Evolutionary conservation across 164 flowering plant genomes (phyloP).

Genomic region (Amborella trichopoda): DNA sequence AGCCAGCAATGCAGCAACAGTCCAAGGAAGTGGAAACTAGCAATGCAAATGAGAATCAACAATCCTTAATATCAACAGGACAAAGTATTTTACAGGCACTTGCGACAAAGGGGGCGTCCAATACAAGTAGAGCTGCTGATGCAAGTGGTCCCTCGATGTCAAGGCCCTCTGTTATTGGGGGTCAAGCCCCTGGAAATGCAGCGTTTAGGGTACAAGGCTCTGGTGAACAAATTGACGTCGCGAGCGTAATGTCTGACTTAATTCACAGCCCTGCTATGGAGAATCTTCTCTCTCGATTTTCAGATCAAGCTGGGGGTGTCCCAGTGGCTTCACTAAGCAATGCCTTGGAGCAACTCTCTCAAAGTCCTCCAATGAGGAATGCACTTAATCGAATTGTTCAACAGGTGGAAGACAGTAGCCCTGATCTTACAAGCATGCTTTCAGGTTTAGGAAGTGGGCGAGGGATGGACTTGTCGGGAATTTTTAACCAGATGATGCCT

Average conservation of each 20-base stretch:
- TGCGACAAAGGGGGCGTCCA: constrained; percentile 20
- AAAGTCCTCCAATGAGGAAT: constrained; percentile 67
- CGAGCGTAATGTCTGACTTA: constrained; percentile 61
- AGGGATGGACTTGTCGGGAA: constrained; percentile 63
- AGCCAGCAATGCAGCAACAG: constrained; percentile 21
- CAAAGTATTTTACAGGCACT: constrained; percentile 52
- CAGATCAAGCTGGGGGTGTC: constrained; percentile 74
- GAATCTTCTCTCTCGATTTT: constrained; percentile 61
- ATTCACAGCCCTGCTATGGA: constrained; percentile 54
- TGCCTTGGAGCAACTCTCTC: constrained; percentile 68
- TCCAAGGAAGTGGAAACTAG: constrained; percentile 21
- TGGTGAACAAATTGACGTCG: constrained; percentile 32
- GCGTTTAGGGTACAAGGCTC: constrained; percentile 18
- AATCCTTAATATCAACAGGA: constrained; percentile 16
- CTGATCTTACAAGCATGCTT: constrained; percentile 49
- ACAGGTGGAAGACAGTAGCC: constrained; percentile 39
- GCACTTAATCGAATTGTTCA: constrained; percentile 66
- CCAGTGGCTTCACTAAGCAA: constrained; percentile 68
- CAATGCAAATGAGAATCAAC: constrained; percentile 16
- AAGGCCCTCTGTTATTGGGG: constrained; percentile 11
- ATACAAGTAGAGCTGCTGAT: constrained; percentile 11
- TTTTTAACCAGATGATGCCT: constrained; percentile 98
- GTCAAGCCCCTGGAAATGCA: constrained; percentile 10
- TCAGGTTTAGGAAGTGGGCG: constrained; percentile 46
- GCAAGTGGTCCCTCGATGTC: constrained; percentile 13